Evolutionary conservation across 164 flowering plant species (phyloP), one percentile per base, ranked within the genome.

Genomic region (Magnolia kwangsiensis): DNA sequence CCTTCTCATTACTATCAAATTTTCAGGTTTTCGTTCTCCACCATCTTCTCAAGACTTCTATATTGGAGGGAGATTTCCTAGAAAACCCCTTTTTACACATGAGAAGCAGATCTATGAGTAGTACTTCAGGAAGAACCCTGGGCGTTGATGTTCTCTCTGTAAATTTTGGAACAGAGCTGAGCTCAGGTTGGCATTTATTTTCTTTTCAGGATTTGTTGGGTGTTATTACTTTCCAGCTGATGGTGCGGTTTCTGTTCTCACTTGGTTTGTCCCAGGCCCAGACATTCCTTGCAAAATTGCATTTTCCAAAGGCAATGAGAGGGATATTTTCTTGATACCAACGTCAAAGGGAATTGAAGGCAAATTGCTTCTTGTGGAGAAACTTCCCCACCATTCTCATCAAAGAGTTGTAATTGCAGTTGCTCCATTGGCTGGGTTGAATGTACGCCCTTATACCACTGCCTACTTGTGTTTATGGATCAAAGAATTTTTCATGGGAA

Each of bases 401-500:
- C 81, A 69, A 51, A 88, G 91, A 29, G 84, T 86, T 75, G 87
- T 88, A 45, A 82, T 88, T 76, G 91, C 91, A 37, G 75, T 81
- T 82, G 91, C 89, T 79, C 91, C 93, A 67, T 75, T 90, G 84
- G 91, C 90, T 69, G 91, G 89, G 21, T 78, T 84, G 63, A 79
- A 73, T 74, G 93, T 90, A 84, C 86, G 91, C 83, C 37, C 58
- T 11, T 74, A 2, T 67, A 27, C 27, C 50, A 50, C 7, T 24
- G 3, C 21, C 1, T 71, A n/a, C 49, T 18, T 45, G 49, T 20
- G 24, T 50, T 21, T 50, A 50, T 70, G 45, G 45, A 23, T 31
- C 11, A 8, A 20, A 50, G 58, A 18, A 49, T n/a, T 37, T 70
- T 18, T 50, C 23, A 70, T 49, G 58, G 55, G 11, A 68, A 31